phyloP scores from a whole-genome alignment of 1,284 basidiomycete genomes.

The Mycena citricolor region DNA sequence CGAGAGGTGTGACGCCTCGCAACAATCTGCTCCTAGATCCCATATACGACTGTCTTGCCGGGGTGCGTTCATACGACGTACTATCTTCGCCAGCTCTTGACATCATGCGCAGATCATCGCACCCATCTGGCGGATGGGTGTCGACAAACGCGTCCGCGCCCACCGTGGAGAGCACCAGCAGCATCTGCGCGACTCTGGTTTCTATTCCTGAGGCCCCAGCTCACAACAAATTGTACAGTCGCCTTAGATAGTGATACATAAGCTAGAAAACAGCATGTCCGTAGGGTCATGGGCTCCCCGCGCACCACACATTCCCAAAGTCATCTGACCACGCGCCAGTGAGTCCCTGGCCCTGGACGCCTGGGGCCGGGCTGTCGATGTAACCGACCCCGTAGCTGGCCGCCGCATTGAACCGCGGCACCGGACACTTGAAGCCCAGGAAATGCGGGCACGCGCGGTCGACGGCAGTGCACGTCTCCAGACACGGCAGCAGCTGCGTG shows the following conservation, averaged over 20 bases:
- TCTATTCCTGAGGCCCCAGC: conserved; percentile 28
- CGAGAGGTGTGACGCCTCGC: conserved; percentile 67
- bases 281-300: too few species aligned
- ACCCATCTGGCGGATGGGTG: conserved; percentile 50
- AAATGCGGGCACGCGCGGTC: conserved; percentile 78
- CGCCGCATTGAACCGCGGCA: conserved; percentile 59
- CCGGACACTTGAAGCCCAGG: conserved; percentile 73
- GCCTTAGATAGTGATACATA: too few species aligned
- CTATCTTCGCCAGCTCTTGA: not conserved
- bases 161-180: conserved; percentile 48
- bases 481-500: conserved; percentile 69
- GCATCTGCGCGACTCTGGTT: conserved; percentile 40
- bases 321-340: conserved; percentile 61
- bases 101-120: conserved; percentile 43
- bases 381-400: conserved; percentile 77
- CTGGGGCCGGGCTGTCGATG: conserved; percentile 54
- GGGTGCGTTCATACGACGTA: conserved; percentile 32
- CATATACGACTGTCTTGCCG: conserved; percentile 40
- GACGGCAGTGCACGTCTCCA: conserved; percentile 72
- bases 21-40: conserved; percentile 62
- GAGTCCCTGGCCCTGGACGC: conserved; percentile 43
- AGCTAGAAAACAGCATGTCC: too few species aligned
- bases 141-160: conserved; percentile 46
- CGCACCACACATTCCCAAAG: conserved; percentile 85
- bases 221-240: too few species aligned